Evolutionary conservation across 202 grass and related monocot species (phyloP), one percentile per base, ranked within the genome.

Genomic region (Schoenoplectus triqueter): DNA sequence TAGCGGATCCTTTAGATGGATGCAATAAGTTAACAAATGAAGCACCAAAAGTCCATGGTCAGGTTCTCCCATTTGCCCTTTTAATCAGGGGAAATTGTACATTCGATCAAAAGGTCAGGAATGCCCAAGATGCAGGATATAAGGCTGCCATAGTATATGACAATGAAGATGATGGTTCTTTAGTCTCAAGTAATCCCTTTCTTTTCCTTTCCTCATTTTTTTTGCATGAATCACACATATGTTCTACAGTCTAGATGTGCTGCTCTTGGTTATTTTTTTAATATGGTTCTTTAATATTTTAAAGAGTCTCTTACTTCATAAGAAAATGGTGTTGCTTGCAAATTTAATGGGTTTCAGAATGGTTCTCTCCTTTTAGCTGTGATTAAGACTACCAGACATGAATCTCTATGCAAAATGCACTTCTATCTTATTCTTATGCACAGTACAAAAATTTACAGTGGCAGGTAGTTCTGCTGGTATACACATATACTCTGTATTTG

Each of bases 71-170:
- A 0, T 96, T 94, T 5, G 90, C 81, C 3, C 88, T 99, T 85
- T 88, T 96, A 63, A 88, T 92, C 78, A 94, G 96, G 85, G 96
- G 91, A 3, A 90, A 90, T 6, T 99, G 96, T 80, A 73, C 91
- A 82, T 99, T 99, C 76, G 96, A 99, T 77, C 86, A 87, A 68
- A 99, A 99, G 93, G 90, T 94, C 42, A 91, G 87, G 86, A 91
- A 89, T 85, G 93, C 80, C 18, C 90, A 99, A 86, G 80, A 92
- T 94, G 93, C 93, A 84, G 93, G 96, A 85, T 99, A 91, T 79
- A 90, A 92, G 87, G 96, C 96, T 64, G 93, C 93, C 84, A 92
- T 99, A 39, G 88, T 99, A 18, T 96, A 91, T 63, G 93, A 99
- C 70, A 88, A 93, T 17, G 95, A 97, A 84, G 89, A 94, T 78